phyloP scores from a whole-genome alignment of 2,329 filamentous ascomycete species.

The Sarocladium kiliense region DNA sequence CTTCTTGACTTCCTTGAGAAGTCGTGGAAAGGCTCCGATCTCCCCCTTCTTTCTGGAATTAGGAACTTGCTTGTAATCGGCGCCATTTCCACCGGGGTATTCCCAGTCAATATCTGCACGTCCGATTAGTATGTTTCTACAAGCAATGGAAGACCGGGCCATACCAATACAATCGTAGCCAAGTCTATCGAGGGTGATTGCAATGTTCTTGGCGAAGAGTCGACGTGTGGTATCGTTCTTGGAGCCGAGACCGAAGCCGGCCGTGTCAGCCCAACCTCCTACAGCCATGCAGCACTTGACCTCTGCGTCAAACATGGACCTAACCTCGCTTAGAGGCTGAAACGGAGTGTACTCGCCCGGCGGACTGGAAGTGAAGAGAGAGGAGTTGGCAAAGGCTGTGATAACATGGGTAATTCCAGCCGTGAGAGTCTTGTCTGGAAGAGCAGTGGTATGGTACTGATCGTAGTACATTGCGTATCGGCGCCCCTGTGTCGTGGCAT shows the following conservation, averaged over 20 bases:
- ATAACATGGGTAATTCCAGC: conserved; percentile 48
- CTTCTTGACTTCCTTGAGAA: conserved; percentile 53
- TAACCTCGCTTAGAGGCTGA: conserved; percentile 43
- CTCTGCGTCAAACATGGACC: conserved; percentile 44
- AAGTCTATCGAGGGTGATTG: conserved; percentile 43
- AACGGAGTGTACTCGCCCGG: conserved; percentile 46
- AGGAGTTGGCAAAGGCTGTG: conserved; percentile 48
- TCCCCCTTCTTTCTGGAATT: conserved; percentile 56
- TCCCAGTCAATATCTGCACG: conserved; percentile 62
- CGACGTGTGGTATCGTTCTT: conserved; percentile 40
- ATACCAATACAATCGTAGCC: conserved; percentile 55
- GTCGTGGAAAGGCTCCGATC: conserved; percentile 55
- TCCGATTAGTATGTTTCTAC: neutral
- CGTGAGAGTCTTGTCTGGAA: conserved; percentile 32
- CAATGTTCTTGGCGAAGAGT: conserved; percentile 53
- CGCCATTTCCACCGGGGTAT: conserved; percentile 57
- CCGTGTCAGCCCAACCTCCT: conserved; percentile 60
- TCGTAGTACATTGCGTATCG: conserved; percentile 40
- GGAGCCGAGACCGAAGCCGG: conserved; percentile 47
- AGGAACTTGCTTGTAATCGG: conserved; percentile 59
- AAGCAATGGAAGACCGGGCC: no score
- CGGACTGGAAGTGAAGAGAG: conserved; percentile 37
- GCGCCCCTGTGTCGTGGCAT: conserved; percentile 10
- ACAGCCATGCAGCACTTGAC: conserved; percentile 60
- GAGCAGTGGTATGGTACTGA: conserved; percentile 30